Conservation (phyloP, 176 grass and related monocot genomes). For the Coix lacrymajobi region DNA sequence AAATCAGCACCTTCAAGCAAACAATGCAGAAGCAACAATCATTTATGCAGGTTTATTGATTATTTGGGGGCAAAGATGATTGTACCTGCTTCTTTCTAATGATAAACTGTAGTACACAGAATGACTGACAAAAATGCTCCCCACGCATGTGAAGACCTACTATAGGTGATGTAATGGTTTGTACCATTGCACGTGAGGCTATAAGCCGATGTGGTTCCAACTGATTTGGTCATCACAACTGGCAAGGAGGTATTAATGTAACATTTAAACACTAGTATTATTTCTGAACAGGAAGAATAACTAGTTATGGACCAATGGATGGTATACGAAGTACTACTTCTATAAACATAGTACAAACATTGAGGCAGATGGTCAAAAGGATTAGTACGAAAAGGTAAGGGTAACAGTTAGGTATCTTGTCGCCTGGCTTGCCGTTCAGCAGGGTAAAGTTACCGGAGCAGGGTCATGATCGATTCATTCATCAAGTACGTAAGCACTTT, state of each 20-base stretch:
- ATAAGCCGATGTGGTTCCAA: not conserved
- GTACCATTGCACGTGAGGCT: not conserved
- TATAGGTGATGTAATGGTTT: not conserved
- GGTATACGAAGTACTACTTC: not conserved
- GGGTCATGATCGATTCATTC: not conserved
- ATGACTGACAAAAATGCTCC: not conserved
- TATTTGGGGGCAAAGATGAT: not conserved
- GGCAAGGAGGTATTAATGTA: not conserved
- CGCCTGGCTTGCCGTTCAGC: not conserved
- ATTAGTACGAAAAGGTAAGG: not conserved
- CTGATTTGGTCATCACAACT: not conserved
- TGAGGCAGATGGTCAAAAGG: not conserved
- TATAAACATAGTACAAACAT: too few species aligned
- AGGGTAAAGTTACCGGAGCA: slow-evolving; percentile 19
- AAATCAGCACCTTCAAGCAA: not conserved
- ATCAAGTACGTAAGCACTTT: slow-evolving; percentile 1
- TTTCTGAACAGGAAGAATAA: not conserved
- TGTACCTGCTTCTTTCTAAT: not conserved
- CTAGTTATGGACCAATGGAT: not conserved
- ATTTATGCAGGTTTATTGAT: not conserved
- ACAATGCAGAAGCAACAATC: not conserved
- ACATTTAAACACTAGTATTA: not conserved
- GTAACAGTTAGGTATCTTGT: not conserved
- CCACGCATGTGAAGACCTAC: not conserved
- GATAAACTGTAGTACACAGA: not conserved